Evolutionary conservation across 768 basidiomycete genomes (phyloP), one percentile per base, ranked within the genome.

Genomic region (Imleria badia): DNA sequence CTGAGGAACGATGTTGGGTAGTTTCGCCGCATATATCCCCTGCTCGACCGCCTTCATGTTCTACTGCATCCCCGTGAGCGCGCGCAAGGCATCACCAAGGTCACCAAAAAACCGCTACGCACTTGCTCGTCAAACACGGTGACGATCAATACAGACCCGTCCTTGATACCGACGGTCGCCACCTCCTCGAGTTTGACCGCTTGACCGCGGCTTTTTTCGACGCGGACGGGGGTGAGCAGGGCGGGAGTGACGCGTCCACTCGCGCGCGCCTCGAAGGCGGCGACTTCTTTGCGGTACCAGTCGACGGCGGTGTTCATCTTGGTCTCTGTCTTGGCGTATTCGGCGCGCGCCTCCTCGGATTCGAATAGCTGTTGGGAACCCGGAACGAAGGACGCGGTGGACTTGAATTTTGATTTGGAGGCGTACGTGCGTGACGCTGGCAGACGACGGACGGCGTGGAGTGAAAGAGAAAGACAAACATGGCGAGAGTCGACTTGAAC

Each of bases 61-160:
- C 91, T 93, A 81, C 79, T 77, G 54, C 43, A 60, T 42, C 14
- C 31, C 42, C 39, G 23, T 63, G 29, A 65, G 53, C 52, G 52
- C 54, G 66, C n/a, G 22, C 6, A 13, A 26, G 26, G 26, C 6
- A 26, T 26, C 6, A 26, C 26, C 26, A 31, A 15, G 9, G 6
- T 11, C n/a, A n/a, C 19, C 13, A 36, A 26, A 17, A 15, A 14
- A 1, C 31, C 14, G 14, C 8, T 3, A 72, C 83, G 75, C 68
- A 93, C 91, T 66, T 82, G 74, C 66, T 90, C 87, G 50, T 93
- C 87, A 62, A 90, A 92, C 30, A 90, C 76, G 5, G 88, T 90
- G 12, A 94, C 76, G 23, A 93, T 59, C 52, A 94, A 72, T 49
- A 80, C 79, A 7, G 86, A 81, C 1, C 91, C 91, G 48, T 94